Evolutionary conservation across 148 eudicot species (phyloP), one percentile per base, ranked within the genome.

Genomic region (Polygonum aviculare): DNA sequence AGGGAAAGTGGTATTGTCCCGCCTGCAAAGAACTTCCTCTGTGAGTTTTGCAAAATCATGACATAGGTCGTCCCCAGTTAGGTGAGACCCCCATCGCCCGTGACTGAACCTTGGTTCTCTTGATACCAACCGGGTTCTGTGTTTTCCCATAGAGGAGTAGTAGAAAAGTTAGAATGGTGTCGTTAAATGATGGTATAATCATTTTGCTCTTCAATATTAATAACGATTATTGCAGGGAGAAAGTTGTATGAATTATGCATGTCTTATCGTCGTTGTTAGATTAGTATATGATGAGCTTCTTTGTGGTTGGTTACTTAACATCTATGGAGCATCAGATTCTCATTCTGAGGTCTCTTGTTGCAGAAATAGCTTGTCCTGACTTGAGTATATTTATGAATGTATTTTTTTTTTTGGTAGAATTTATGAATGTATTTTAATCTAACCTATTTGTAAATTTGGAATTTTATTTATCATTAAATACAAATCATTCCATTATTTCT

Each of bases 1-100:
- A 82, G 87, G 99, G 97, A 69, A 95, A 95, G 80, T 95, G 99
- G 99, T 95, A 89, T 81, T 95, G 99, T 78, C 99, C 99, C 62
- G 91, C 99, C 55, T 95, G 98, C 90, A 84, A 87, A 82, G 92
- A 88, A 74, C 86, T 88, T 50, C 91, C 87, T 4, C 71, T 33
- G 39, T 77, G 63, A 77, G 15, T 72, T 72, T 72, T 48, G 54
- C 54, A 45, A 26, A 44, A 67, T 5, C 41, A 67, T 36, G 19
- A 3, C 44, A 36, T 67, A 38, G 44, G 0, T 38, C 38, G 45
- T 67, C 8, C 15, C 69, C 38, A 67, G 16, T 44, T 15, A 5
- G 72, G 72, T 67, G 44, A 67, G 41, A 67, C 44, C 19, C 38
- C 16, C 45, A 2, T 67, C 1, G 4, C 72, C 36, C 5, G 10